Evolutionary conservation across 2,329 filamentous ascomycete genomes (phyloP).

Genomic region (Alternaria hordeiaustralica): DNA sequence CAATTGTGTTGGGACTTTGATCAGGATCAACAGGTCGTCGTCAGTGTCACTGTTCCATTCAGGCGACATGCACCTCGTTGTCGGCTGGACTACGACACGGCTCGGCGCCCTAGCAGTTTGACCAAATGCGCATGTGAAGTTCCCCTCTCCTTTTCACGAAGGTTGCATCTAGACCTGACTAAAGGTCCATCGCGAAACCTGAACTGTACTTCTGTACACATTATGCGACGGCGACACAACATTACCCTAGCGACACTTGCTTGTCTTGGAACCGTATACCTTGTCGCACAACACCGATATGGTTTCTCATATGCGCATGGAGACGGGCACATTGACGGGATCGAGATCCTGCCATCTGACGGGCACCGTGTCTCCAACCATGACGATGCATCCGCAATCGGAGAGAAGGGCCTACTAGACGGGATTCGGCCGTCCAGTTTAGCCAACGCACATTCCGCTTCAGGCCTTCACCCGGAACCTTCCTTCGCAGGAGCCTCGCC

Average conservation of each 20-base stretch:
- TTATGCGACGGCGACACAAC: constrained; percentile 15
- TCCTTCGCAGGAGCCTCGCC: background rate
- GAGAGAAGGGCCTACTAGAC: background rate
- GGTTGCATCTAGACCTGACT: background rate
- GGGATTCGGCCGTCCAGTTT: background rate
- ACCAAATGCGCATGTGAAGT: background rate
- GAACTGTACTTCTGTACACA: background rate
- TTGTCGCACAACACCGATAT: constrained; percentile 3
- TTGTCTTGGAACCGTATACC: constrained; percentile 6
- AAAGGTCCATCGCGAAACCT: background rate
- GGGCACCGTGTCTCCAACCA: background rate
- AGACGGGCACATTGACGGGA: background rate
- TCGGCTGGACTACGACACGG: background rate
- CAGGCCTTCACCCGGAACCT: background rate
- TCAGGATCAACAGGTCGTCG: background rate
- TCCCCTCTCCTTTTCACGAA: background rate
- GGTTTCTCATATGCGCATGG: background rate
- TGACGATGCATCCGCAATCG: background rate
- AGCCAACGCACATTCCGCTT: background rate
- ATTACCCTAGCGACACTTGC: constrained; percentile 11
- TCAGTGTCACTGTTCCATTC: background rate
- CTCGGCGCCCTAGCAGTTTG: background rate
- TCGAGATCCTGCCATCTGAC: constrained; percentile 7
- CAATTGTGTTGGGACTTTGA: background rate
- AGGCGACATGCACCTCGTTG: background rate